A percentile compares a stretch with the other conserved stretches of the same genome.
phyloP scores from a whole-genome alignment of 495 filamentous ascomycete species.

The Lichenothelia convexa region DNA sequence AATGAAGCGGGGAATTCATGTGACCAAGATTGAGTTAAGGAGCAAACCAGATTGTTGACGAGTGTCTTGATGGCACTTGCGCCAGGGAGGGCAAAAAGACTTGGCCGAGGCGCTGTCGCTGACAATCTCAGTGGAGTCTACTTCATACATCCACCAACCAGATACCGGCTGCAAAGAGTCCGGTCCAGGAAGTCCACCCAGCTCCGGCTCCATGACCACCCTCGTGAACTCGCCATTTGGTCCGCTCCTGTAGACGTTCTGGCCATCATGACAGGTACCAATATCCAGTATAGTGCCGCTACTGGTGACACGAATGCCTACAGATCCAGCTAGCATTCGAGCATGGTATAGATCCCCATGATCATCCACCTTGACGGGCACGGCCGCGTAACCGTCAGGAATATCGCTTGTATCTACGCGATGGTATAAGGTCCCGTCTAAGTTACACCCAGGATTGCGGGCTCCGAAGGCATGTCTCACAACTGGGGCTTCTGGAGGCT shows the following conservation, averaged over 20 bases:
- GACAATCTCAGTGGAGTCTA: no score
- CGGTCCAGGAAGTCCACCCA: no score
- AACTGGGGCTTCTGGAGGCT: not conserved
- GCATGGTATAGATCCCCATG: conserved; percentile 12
- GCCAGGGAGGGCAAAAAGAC: no score
- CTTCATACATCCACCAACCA: conserved; percentile 22
- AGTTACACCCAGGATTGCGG: not conserved
- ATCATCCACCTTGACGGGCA: conserved; percentile 17
- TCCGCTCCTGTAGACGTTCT: not conserved
- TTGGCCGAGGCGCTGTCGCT: no score
- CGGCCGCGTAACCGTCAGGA: conserved; percentile 12
- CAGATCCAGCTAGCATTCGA: conserved; percentile 19
- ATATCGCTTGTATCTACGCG: conserved; percentile 9
- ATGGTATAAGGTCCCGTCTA: conserved; percentile 13
- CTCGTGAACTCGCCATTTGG: not conserved
- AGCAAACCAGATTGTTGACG: no score
- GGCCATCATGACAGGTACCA: not conserved
- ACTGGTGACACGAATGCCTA: conserved; percentile 13
- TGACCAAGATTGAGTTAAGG: no score
- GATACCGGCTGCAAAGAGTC: conserved; percentile 17
- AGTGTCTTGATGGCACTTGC: no score
- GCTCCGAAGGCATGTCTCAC: not conserved
- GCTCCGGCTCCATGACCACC: no score
- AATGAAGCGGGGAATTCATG: no score
- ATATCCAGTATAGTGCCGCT: conserved; percentile 8